Evolutionary conservation across 176 grass and related monocot species (phyloP), one percentile per base, ranked within the genome.

Genomic region (Metroxylon sagu): DNA sequence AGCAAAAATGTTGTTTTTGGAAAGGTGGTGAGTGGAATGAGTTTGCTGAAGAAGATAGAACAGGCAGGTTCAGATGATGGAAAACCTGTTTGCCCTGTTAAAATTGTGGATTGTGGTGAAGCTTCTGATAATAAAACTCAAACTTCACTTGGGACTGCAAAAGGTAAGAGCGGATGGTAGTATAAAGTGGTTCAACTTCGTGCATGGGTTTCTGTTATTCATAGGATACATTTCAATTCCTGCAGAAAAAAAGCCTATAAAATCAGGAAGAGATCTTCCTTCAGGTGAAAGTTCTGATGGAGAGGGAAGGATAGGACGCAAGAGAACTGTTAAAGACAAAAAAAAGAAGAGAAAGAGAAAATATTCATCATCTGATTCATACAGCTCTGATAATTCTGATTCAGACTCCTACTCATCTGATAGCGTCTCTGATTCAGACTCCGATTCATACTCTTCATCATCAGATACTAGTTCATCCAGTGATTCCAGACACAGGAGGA

Each of bases 1-100:
- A 89, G 86, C 28, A 85, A 89, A 57, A 78, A 89, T 62, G 86
- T 89, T 75, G 86, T 89, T 8, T 89, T 89, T 73, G 86, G 86
- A 16, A 89, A 89, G 71, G 59, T 73, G 29, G 54, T 85, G 30
- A 72, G 52, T 51, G 82, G 82, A 61, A 50, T 69, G 48, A 16
- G 15, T 35, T 69, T 85, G 74, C 67, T 89, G 30, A 89, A 85
- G 64, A 85, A 85, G 51, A 79, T 89, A 52, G 86, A 89, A 67
- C 66, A 21, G 27, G 43, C 74, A 76, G 67, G 82, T 66, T 28
- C 66, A 61, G 75, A 72, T 29, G 62, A 31, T 29, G 86, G 86
- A 52, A 72, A 61, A 48, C 78, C 82, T 69, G 54, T 70, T 73
- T 26, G 29, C 48, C 62, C 7, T 53, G 86, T 85, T 19, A 89